phyloP scores from a whole-genome alignment of 2,329 filamentous ascomycete species.

The Aspergillus latus region DNA sequence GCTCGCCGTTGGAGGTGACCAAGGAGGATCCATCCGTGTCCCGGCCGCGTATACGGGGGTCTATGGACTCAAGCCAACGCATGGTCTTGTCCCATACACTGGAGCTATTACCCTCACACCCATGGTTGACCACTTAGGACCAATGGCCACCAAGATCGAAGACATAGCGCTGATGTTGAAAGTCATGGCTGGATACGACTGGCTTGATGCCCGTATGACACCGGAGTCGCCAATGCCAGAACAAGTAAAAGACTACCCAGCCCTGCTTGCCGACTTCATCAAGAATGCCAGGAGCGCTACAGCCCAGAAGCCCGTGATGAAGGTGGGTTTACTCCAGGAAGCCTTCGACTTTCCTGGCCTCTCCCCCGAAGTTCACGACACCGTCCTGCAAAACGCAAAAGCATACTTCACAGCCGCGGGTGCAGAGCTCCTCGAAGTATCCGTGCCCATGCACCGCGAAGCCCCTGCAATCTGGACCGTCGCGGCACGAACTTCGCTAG shows the following conservation, averaged over 20 bases:
- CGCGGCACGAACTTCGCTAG: slow-evolving; percentile 35
- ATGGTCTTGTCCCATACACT: slow-evolving; percentile 53
- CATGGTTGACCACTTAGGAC: slow-evolving; percentile 48
- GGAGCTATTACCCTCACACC: slow-evolving; percentile 45
- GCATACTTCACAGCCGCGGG: slow-evolving; percentile 43
- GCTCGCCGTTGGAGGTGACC: slow-evolving; percentile 41
- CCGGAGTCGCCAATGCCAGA: slow-evolving; percentile 40
- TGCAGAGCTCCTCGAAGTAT: slow-evolving; percentile 47
- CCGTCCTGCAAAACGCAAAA: slow-evolving; percentile 38
- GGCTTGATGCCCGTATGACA: slow-evolving; percentile 48
- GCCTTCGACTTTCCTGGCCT: slow-evolving; percentile 42
- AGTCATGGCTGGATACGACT: slow-evolving; percentile 51
- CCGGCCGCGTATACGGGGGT: slow-evolving; percentile 44
- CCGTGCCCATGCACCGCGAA: slow-evolving; percentile 48
- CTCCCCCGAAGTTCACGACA: slow-evolving; percentile 38
- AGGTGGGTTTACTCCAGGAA: slow-evolving; percentile 50
- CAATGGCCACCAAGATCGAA: slow-evolving; percentile 45
- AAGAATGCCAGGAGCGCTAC: background rate
- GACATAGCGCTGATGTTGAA: slow-evolving; percentile 48
- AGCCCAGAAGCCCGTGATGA: slow-evolving; percentile 26
- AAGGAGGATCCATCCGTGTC: slow-evolving; percentile 41
- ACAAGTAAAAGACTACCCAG: slow-evolving; percentile 36
- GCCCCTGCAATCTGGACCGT: slow-evolving; percentile 51
- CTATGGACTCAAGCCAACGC: slow-evolving; percentile 51
- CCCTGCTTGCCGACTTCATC: slow-evolving; percentile 37